Evolutionary conservation across 2,329 filamentous ascomycete species (phyloP), one percentile per base, ranked within the genome.

Genomic region (Phoma sp.): DNA sequence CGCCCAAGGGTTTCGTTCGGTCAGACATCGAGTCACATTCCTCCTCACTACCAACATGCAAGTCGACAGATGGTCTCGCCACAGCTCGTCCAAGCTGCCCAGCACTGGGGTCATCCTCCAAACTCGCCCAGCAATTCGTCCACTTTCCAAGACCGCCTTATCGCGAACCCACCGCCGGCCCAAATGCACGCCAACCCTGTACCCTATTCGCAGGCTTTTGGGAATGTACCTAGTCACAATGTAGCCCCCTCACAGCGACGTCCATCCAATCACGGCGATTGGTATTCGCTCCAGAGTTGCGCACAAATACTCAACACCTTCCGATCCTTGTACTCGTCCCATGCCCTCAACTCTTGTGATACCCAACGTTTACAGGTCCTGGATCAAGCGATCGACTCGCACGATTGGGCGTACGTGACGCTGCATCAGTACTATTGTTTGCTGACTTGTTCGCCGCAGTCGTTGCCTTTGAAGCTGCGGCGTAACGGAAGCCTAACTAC

Each of bases 401-500:
- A 60, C 54, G 67, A 70, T 64, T 69, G 59, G 65, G 64, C 25
- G 22, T 76, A 65, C 66, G 67, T 67, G 31, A 68, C 36, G 59
- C 60, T 68, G 48, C 65, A 72, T 64, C 70, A 74, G 46, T 67
- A 61, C 43, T 69, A 71, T 48, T 55, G 52, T 43, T 7, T 55
- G 12, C 36, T 46, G 52, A 27, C 36, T 24, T 52, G 74, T 3
- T 69, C 77, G 17, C 74, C 71, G 0, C 47, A 61, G 1, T 57
- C 67, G 3, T 66, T 83, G 4, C 73, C 80, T 15, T 63, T 45
- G 12, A 57, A 79, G 3, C 65, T 80, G 12, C 71, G 74, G 1
- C 68, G 77, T 40, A 62, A 77, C 3, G 55, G 57, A n/a, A 43
- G 60, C 5, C 57, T 74, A 10, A 55, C 55, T 7, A 37, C 58